Percentiles rank a stretch among this genome's conserved stretches.
Evolutionary conservation across 2,329 filamentous ascomycete species (phyloP).

Genomic region (Seiridium unicorne): DNA sequence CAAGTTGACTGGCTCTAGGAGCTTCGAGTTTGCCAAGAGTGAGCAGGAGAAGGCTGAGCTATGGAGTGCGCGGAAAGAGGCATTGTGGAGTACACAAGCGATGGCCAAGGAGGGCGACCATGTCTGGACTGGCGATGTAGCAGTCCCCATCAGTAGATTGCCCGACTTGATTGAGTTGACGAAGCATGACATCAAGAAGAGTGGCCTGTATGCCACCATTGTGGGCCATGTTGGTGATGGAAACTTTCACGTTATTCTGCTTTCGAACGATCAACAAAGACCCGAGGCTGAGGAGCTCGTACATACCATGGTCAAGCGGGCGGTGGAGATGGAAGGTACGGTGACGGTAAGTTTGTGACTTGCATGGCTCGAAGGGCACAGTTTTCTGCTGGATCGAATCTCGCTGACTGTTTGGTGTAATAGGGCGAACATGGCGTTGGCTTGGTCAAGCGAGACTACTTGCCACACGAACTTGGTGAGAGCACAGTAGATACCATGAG

Average conservation of each 20-base stretch:
- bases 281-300: constrained; percentile 68
- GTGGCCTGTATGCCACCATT: constrained; percentile 60
- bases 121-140: constrained; percentile 85
- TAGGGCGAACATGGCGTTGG: constrained; percentile 81
- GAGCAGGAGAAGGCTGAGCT: constrained; percentile 71
- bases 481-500: constrained; percentile 79
- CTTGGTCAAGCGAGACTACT: constrained; percentile 80
- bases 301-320: constrained; percentile 82
- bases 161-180: constrained; percentile 78
- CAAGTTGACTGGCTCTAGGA: constrained; percentile 54
- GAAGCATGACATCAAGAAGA: constrained; percentile 57
- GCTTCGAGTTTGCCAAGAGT: constrained; percentile 75
- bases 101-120: constrained; percentile 63
- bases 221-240: constrained; percentile 75
- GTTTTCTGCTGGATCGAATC: constrained; percentile 6
- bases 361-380: constrained; percentile 1
- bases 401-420: neutral
- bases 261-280: constrained; percentile 66
- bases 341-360: constrained; percentile 55
- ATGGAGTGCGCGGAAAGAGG: constrained; percentile 82
- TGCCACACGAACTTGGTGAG: constrained; percentile 74
- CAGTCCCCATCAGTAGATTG: constrained; percentile 74
- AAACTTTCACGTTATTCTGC: constrained; percentile 69
- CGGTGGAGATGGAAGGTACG: constrained; percentile 81
- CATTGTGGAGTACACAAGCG: constrained; percentile 77